Evolutionary conservation across 306 rosid species (phyloP).

Genomic region (Vigna reflexopilosa): DNA sequence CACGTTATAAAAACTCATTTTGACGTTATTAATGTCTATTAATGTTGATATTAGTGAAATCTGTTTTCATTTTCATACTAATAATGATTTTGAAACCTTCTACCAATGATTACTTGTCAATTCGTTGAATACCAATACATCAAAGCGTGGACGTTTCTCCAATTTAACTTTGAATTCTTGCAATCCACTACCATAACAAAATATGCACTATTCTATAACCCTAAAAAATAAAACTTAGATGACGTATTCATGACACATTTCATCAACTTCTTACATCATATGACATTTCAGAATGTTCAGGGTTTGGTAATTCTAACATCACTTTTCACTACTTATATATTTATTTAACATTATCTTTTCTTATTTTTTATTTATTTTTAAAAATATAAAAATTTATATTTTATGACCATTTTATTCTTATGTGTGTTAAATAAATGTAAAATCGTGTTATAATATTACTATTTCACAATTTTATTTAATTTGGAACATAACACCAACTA

Average conservation of each 20-base stretch:
- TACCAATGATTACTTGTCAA: conserved; percentile 30
- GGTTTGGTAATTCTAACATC: not conserved
- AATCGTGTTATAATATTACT: too few relatives aligned
- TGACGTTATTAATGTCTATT: too few relatives aligned
- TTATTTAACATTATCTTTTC: too few relatives aligned
- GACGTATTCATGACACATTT: conserved; percentile 39
- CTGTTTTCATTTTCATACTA: conserved; percentile 10
- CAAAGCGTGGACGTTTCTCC: conserved; percentile 26
- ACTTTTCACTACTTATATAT: not conserved
- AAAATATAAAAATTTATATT: too few relatives aligned
- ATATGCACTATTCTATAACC: too few relatives aligned
- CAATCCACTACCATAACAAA: not conserved
- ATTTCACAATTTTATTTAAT: not conserved
- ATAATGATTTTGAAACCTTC: conserved; percentile 3
- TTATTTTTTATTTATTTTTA: too few relatives aligned
- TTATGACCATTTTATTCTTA: too few relatives aligned
- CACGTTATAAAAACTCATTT: too few relatives aligned
- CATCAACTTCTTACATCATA: conserved; percentile 1
- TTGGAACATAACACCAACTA: not conserved
- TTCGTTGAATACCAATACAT: conserved; percentile 10
- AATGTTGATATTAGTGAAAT: not conserved
- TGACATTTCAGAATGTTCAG: not conserved
- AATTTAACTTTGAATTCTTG: conserved; percentile 28
- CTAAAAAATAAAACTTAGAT: not conserved
- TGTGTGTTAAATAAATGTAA: too few relatives aligned